Base-by-base conservation (phyloP, 306 rosid species). In the Acacia melanoxylon region DNA sequence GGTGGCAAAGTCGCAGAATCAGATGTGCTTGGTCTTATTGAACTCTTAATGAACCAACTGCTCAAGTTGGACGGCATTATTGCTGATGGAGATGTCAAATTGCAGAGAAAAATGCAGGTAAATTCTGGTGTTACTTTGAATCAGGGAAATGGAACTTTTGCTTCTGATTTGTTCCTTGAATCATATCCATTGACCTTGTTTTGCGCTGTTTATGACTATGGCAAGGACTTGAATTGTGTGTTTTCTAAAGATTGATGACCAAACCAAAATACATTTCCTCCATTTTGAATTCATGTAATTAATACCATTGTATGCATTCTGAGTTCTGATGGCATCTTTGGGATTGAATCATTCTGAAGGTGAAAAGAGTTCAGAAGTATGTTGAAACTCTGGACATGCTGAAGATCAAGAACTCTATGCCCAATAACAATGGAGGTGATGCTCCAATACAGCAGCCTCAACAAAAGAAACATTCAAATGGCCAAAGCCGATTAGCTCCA, bases 41-140 rank as follows among this genome's bases (percentile, higher is more conserved):
- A 94, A 88, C 85, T 85, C 22, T 82, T 94, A 86, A 94, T 94
- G 98, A 94, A 91, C 81, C 93, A 92, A 72, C 80, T 94, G 89
- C 85, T 94, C 44, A 94, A 88, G 77, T 83, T 94, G 78, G 98
- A 94, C 75, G 92, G 92, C 12, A 84, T 94, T 22, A 75, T 88
- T 82, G 98, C 83, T n/a, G 98, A 92, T 80, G 98, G 98, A 31
- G 98, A 94, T 82, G 92, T 87, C 41, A 92, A 94, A 82, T 81
- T 94, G 86, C 97, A 94, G 80, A 90, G 97, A 70, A 94, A 91
- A 92, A 91, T 94, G 90, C 98, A 92, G 97, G 98, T 94, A 78
- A 35, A 27, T 54, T 20, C 20, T n/a, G 22, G 9, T 46, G 59
- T 19, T 6, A 29, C 31, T 49, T 24, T n/a, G 75, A 77, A 46